Base-by-base conservation (phyloP, 1,139 yeast species). In the Taphrina wiesneri region DNA sequence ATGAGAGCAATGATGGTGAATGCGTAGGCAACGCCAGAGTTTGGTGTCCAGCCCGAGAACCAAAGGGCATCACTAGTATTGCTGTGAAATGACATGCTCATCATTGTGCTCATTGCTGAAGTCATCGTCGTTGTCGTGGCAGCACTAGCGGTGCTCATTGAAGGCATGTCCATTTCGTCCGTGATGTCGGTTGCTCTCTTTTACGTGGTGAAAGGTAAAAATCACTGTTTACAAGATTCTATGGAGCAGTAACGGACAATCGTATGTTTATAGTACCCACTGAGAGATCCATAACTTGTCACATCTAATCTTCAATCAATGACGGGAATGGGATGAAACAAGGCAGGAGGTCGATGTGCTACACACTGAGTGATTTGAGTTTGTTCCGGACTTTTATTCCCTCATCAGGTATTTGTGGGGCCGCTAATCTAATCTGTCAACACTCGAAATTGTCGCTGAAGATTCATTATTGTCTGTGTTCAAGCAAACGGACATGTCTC, bases 1-100 rank as follows among this genome's bases (percentile, higher is more conserved):
- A 72, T 63, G 45, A 72, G 67, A 65, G 72, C 71, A 45, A 72
- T 62, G 53, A 74, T 68, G 7, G 74, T 70, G 26, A 73, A 74
- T 23, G 72, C 73, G 66, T 72, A 72, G 45, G 71, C 71, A 34
- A 73, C 74, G n/a, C 54, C 52, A n/a, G 68, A 61, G 11, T 67
- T 53, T 9, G 74, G 74, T 2, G 72, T 70, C 73, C 74, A 72
- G 36, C 67, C 68, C 11, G 45, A 23, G 28, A 13, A 30, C 53
- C 53, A 62, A 17, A 62, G 60, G 2, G 68, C 43, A 4, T 73
- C 68, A 47, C 69, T 67, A 32, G 67, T 67, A 53, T 70, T 73
- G 47, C 64, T 47, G 52, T 56, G 67, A 30, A 67, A 66, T 30
- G 71, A 61, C 59, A 51, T 52, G 34, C 32, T 43, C 49, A 19